These are phyloP conservation scores for Alternaria rosae DNA, from an alignment of 2,329 filamentous ascomycete species.

Conservation along the genomic window DNA sequence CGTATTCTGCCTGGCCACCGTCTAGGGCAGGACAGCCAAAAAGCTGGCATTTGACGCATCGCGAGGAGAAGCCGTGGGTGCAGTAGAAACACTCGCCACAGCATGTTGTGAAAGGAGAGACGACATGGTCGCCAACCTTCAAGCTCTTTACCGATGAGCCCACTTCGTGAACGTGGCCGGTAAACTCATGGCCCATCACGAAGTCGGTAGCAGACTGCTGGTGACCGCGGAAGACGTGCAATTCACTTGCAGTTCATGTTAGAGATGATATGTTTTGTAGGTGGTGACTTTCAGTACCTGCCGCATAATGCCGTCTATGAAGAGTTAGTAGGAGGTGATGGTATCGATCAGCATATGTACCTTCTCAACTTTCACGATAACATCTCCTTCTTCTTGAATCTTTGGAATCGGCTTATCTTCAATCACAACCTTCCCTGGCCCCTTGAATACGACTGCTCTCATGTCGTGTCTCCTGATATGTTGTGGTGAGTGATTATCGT, in stretches of 20 bases:
- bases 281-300: conserved; percentile 63
- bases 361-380: conserved; percentile 82
- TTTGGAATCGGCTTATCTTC: conserved; percentile 81
- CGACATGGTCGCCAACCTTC: conserved; percentile 77
- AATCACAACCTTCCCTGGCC: conserved; percentile 74
- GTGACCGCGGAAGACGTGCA: conserved; percentile 86
- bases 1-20: conserved; percentile 82
- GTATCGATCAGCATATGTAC: conserved; percentile 13
- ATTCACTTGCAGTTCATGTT: conserved; percentile 64
- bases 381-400: conserved; percentile 74
- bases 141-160: conserved; percentile 74
- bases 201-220: conserved; percentile 71
- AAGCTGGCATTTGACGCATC: conserved; percentile 73
- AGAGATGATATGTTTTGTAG: conserved; percentile 1
- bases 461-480: conserved; percentile 60
- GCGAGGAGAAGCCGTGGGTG: conserved; percentile 75
- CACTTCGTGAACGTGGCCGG: conserved; percentile 73
- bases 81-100: conserved; percentile 83
- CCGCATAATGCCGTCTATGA: conserved; percentile 78
- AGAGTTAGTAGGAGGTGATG: conserved; percentile 13
- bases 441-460: conserved; percentile 90
- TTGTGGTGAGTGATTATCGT: not conserved
- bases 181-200: conserved; percentile 86
- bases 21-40: conserved; percentile 76
- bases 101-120: conserved; percentile 76